These are phyloP conservation scores for Stephania japonica DNA, from an alignment of 164 flowering plant genomes.

Conservation along the genomic window DNA sequence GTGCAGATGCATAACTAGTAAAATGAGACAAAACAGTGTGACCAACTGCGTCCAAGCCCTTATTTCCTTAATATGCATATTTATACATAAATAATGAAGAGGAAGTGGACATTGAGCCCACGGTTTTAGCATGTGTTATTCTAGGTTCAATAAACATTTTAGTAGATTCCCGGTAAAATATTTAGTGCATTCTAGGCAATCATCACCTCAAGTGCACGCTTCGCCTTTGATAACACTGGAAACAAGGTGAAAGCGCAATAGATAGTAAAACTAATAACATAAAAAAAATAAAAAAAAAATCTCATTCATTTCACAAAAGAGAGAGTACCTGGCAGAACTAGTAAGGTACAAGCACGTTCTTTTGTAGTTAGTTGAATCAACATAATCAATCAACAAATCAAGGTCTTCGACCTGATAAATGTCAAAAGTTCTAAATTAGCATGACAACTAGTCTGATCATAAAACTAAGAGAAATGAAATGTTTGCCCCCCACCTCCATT, in stretches of 20 bases:
- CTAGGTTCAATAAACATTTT: too few relatives aligned
- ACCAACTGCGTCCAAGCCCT: too few relatives aligned
- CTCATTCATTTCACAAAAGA: not conserved
- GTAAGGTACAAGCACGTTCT: slow-evolving; percentile 86
- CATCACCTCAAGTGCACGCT: too few relatives aligned
- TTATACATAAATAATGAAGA: too few relatives aligned
- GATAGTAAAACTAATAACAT: not conserved
- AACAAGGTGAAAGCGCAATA: not conserved
- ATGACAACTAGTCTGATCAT: not conserved
- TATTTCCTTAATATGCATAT: too few relatives aligned
- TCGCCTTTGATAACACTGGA: not conserved
- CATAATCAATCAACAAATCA: slow-evolving; percentile 74
- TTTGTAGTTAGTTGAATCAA: slow-evolving; percentile 70
- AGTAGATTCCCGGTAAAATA: too few relatives aligned
- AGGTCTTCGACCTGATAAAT: slow-evolving; percentile 80
- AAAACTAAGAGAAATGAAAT: slow-evolving; percentile 1
- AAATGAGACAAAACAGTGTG: not conserved
- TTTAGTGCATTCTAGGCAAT: too few relatives aligned
- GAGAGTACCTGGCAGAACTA: slow-evolving; percentile 66
- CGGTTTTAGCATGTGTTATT: too few relatives aligned
- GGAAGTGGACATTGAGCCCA: too few relatives aligned
- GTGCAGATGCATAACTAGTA: not conserved
- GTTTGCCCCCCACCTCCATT: slow-evolving; percentile 68
- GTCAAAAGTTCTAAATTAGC: not conserved
- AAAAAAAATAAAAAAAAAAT: not conserved